Evolutionary conservation across 1,284 basidiomycete genomes (phyloP).

Genomic region (Rhodotorula sp.): DNA sequence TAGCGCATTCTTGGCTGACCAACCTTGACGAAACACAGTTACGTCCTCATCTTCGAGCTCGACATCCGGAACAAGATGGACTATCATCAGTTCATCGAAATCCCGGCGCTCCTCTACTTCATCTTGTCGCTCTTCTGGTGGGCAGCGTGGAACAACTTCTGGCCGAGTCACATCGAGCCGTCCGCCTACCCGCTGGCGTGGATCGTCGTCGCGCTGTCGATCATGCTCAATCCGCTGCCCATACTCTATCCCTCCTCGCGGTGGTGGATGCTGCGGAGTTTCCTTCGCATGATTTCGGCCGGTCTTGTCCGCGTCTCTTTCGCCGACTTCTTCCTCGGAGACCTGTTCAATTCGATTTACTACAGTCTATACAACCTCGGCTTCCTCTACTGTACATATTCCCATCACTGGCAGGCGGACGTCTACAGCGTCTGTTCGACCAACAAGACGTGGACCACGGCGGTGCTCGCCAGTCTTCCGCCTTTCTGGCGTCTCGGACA

Average conservation of each 20-base stretch:
- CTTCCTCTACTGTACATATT: conserved; percentile 35
- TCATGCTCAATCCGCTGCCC: conserved; percentile 71
- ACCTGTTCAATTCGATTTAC: conserved; percentile 38
- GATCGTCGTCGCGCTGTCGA: conserved; percentile 62
- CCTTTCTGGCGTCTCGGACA: conserved; percentile 35
- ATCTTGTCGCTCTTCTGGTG: conserved; percentile 37
- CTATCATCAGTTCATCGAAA: conserved; percentile 67
- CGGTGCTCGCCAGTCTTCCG: conserved; percentile 33
- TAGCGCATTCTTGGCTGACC: not conserved
- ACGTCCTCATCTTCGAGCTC: conserved; percentile 16
- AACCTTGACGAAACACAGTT: not conserved
- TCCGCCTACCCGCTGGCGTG: conserved; percentile 77
- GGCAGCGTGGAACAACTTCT: conserved; percentile 37
- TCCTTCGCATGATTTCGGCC: conserved; percentile 28
- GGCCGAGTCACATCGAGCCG: conserved; percentile 44
- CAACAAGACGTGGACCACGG: conserved; percentile 35
- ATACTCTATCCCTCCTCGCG: conserved; percentile 54
- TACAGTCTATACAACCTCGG: conserved; percentile 35
- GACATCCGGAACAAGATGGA: conserved; percentile 71
- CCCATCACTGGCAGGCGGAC: conserved; percentile 27
- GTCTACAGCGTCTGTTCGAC: conserved; percentile 27
- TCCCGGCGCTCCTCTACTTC: conserved; percentile 33
- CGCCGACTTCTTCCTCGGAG: conserved; percentile 40
- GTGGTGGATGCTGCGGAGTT: conserved; percentile 38
- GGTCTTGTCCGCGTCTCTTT: conserved; percentile 39